Evolutionary conservation across 164 flowering plant species (phyloP), one percentile per base, ranked within the genome.

Genomic region (Stephania yunnanensis): DNA sequence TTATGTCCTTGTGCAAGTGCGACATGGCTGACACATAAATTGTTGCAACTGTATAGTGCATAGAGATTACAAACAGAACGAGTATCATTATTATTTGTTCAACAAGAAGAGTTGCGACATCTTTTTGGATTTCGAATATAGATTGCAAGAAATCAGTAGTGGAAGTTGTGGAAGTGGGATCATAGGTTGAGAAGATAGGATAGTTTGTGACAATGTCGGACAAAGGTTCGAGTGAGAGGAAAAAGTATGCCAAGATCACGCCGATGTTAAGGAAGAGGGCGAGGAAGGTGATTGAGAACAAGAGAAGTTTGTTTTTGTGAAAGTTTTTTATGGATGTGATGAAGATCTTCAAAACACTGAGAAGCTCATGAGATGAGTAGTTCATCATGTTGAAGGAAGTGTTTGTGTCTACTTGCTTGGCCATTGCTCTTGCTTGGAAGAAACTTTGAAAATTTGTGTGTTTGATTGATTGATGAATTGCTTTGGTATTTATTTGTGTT

Each of bases 11-110:
- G 31, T 15, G 46, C 36, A 29, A 30, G 48, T 72, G 36, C 15
- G 68, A 72, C 68, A 58, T 15, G 67, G 74, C 46, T 15, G 74
- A 72, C 65, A 58, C 68, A 72, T 72, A 61, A 55, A 72, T 58
- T n/a, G 46, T 55, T 9, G 67, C 48, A 42, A 72, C 12, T 2
- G 63, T 58, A 13, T 20, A 58, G 48, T 31, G 6, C 46, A 13
- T 11, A 12, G 66, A 72, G 7, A 72, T 3, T 25, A 55, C 20
- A 12, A 30, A 30, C 4, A 36, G 61, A 12, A 6, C 7, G n/a
- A n/a, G n/a, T n/a, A n/a, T n/a, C n/a, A n/a, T n/a, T n/a, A n/a
- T n/a, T n/a, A n/a, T n/a, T n/a, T n/a, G n/a, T n/a, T n/a, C n/a
- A n/a, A n/a, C n/a, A n/a, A n/a, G n/a, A n/a, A n/a, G n/a, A n/a